phyloP scores from a whole-genome alignment of 352 stramenopile species.

The Elongisporangium senticosum region DNA sequence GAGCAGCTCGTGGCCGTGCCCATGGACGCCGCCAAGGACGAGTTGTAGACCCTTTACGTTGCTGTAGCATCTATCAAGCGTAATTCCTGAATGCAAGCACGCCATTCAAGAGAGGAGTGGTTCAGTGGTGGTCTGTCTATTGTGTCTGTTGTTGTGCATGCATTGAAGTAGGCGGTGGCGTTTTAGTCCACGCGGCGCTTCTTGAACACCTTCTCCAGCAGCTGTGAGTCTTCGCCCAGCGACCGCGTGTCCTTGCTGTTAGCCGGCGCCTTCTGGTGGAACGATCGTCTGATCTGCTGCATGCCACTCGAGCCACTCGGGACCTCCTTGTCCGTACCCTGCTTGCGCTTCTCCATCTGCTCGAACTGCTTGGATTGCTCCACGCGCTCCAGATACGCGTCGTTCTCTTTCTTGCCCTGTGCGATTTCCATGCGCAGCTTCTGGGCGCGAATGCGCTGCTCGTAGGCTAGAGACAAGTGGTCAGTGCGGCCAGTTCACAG shows the following conservation, averaged over 20 bases:
- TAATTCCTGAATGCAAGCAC: slow-evolving; percentile 2
- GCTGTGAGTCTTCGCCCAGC: slow-evolving; percentile 25
- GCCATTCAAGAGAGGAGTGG: neutral
- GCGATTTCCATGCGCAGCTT: slow-evolving; percentile 85
- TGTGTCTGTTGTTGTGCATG: neutral
- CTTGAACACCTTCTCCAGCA: slow-evolving; percentile 81
- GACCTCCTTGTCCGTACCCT: slow-evolving; percentile 17
- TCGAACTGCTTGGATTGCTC: slow-evolving; percentile 84
- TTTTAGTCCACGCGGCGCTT: slow-evolving; percentile 39
- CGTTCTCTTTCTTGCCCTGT: slow-evolving; percentile 84
- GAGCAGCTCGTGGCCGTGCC: slow-evolving; percentile 46
- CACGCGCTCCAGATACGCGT: slow-evolving; percentile 81
- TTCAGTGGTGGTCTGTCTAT: slow-evolving; percentile 9
- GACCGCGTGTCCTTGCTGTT: slow-evolving; percentile 67
- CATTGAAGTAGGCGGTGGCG: neutral
- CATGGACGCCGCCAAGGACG: slow-evolving; percentile 32
- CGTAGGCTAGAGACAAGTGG: slow-evolving; percentile 36
- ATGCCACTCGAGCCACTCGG: slow-evolving; percentile 9
- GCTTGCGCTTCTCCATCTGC: slow-evolving; percentile 82
- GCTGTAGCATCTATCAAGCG: neutral
- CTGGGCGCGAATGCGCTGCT: slow-evolving; percentile 83
- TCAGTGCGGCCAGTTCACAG: neutral
- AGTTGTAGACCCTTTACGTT: slow-evolving; percentile 17
- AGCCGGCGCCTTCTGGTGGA: slow-evolving; percentile 61
- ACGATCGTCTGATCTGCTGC: slow-evolving; percentile 66